Conservation (phyloP, 169 alveolate genomes). For the Eimeria acervulina region DNA sequence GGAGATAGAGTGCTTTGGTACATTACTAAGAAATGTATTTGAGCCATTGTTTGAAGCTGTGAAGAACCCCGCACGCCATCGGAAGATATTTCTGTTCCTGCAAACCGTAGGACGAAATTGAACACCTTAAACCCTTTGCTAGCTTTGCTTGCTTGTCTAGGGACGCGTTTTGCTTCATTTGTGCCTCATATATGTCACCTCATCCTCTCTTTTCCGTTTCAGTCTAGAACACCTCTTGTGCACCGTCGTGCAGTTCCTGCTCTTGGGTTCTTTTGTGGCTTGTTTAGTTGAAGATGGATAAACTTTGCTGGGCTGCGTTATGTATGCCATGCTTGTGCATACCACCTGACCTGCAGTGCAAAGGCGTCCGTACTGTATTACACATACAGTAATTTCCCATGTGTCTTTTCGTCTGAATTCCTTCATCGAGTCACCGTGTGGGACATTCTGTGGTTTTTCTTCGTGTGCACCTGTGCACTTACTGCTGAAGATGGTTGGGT, state of each 20-base stretch:
- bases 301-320: background rate
- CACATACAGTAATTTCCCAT: background rate
- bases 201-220: background rate
- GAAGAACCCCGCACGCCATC: conserved; percentile 90
- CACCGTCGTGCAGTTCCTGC: background rate
- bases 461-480: conserved; percentile 54
- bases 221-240: background rate
- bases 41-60: conserved; percentile 93
- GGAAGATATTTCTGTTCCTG: conserved; percentile 86
- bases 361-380: background rate
- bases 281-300: background rate
- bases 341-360: background rate
- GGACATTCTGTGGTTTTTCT: background rate
- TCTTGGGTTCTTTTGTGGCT: background rate
- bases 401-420: background rate
- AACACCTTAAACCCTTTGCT: background rate
- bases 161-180: background rate
- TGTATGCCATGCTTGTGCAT: background rate
- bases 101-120: conserved; percentile 67
- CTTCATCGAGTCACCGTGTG: background rate
- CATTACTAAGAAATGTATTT: conserved; percentile 90
- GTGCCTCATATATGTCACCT: background rate
- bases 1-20: conserved; percentile 89
- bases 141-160: background rate
- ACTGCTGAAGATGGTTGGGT: conserved; percentile 79